These are phyloP conservation scores for Aspergillus amoenus DNA, from an alignment of 2,329 filamentous ascomycete species.

Conservation along the genomic window DNA sequence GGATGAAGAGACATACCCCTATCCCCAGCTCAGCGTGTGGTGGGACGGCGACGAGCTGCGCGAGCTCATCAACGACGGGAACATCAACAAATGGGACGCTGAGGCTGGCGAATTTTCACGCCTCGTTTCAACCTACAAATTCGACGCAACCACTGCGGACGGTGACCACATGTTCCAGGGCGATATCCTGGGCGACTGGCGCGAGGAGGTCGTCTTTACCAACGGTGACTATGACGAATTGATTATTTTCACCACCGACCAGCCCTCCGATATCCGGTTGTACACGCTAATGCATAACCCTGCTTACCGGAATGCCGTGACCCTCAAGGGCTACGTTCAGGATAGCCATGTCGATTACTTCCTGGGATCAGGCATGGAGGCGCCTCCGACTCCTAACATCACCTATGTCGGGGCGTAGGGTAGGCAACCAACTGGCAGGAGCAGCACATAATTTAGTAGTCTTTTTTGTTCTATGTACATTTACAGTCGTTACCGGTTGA, in stretches of 20 bases:
- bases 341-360: background rate
- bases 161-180: background rate
- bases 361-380: background rate
- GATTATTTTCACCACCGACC: slow-evolving; percentile 7
- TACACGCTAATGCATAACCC: slow-evolving; percentile 8
- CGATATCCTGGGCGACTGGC: slow-evolving; percentile 10
- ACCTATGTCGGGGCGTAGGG: background rate
- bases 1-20: background rate
- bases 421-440: no score
- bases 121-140: background rate
- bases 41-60: slow-evolving; percentile 7
- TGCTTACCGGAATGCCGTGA: slow-evolving; percentile 4
- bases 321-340: slow-evolving; percentile 6
- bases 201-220: slow-evolving; percentile 1
- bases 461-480: no score
- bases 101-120: background rate
- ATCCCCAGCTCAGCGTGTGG: slow-evolving; percentile 1
- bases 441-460: no score
- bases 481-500: no score
- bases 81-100: slow-evolving; percentile 5
- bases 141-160: background rate
- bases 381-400: background rate
- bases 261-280: background rate
- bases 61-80: slow-evolving; percentile 4
- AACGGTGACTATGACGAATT: slow-evolving; percentile 1